These are phyloP conservation scores for Xylaria polymorpha DNA, from an alignment of 2,329 filamentous ascomycete species.

Conservation along the genomic window DNA sequence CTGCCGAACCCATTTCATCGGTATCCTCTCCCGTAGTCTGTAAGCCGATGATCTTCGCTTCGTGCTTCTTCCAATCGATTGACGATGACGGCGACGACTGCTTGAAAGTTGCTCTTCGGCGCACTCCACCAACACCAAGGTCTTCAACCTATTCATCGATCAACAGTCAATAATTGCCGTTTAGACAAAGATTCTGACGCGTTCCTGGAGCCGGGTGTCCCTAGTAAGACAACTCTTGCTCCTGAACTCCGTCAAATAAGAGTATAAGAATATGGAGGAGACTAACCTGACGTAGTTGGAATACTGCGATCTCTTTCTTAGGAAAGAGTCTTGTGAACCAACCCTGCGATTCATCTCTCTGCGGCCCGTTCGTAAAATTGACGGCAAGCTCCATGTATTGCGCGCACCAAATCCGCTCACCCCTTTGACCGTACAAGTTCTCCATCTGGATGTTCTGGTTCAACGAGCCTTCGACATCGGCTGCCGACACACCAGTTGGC, in stretches of 20 bases:
- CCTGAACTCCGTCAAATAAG: background rate
- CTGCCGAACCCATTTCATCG: background rate
- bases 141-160: constrained; percentile 30
- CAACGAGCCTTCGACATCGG: constrained; percentile 10
- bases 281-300: constrained; percentile 31
- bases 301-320: constrained; percentile 21
- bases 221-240: background rate
- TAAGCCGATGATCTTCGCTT: constrained; percentile 30
- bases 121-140: constrained; percentile 26
- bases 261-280: background rate
- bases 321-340: constrained; percentile 27
- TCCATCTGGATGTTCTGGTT: constrained; percentile 24
- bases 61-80: constrained; percentile 33
- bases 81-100: background rate
- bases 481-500: constrained; percentile 23
- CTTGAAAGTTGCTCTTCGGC: constrained; percentile 19
- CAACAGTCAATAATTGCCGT: constrained; percentile 2
- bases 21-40: constrained; percentile 16
- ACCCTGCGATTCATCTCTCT: constrained; percentile 17
- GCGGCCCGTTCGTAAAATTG: constrained; percentile 29
- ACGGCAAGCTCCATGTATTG: constrained; percentile 37
- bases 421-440: constrained; percentile 27
- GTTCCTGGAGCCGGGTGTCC: background rate
- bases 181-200: background rate
- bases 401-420: constrained; percentile 33